Conservation (phyloP, 2,329 filamentous ascomycete genomes). For the Pyrenochaeta sp. region DNA sequence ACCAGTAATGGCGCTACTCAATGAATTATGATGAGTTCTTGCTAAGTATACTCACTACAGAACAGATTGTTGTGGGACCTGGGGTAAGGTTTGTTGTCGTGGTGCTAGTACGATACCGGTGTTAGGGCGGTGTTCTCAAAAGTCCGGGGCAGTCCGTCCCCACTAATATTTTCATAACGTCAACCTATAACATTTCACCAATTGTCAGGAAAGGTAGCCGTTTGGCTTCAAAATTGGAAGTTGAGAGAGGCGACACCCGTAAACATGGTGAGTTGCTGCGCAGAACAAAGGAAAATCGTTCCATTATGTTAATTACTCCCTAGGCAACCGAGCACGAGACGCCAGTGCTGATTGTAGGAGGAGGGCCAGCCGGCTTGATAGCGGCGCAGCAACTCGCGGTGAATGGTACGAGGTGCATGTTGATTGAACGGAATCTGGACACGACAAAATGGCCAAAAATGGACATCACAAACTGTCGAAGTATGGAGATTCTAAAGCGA, state of each 20-base stretch:
- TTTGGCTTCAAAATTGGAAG: no score
- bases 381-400: constrained; percentile 24
- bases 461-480: constrained; percentile 47
- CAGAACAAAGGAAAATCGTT: neutral
- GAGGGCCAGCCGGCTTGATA: constrained; percentile 35
- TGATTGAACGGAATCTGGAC: constrained; percentile 34
- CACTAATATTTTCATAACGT: no score
- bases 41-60: no score
- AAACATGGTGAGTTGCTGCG: no score
- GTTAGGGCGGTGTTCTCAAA: neutral
- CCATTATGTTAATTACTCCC: neutral
- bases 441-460: constrained; percentile 51
- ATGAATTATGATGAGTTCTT: no score
- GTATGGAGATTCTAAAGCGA: constrained; percentile 46
- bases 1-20: no score
- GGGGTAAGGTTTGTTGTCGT: neutral
- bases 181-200: no score
- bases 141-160: constrained; percentile 1
- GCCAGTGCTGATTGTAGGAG: constrained; percentile 31
- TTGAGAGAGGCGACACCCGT: no score
- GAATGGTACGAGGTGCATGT: constrained; percentile 22
- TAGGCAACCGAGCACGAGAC: constrained; percentile 3
- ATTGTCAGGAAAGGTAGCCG: no score
- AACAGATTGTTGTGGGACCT: neutral
- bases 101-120: neutral